These are phyloP conservation scores for Cenchrus americanus DNA, from an alignment of 176 grass and related monocot genomes.

Conservation along the genomic window DNA sequence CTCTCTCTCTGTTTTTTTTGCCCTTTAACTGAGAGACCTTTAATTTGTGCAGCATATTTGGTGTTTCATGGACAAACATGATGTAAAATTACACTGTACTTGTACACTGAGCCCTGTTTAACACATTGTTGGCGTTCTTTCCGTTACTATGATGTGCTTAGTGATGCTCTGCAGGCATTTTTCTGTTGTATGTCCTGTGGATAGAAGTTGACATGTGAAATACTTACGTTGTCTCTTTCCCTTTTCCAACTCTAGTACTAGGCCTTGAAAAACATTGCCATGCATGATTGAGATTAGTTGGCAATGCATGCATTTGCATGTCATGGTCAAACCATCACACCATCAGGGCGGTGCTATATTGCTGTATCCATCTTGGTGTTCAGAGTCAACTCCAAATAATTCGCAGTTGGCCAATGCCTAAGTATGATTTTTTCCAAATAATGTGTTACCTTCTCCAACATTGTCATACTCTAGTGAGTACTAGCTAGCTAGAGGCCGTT, in stretches of 20 bases:
- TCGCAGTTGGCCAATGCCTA: neutral
- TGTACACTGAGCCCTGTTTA: neutral
- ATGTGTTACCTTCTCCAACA: constrained; percentile 12
- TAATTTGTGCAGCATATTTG: too few relatives aligned
- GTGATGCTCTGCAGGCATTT: neutral
- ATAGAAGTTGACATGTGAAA: constrained; percentile 37
- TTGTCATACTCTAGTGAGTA: constrained; percentile 10
- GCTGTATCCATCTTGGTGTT: neutral
- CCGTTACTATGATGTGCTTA: neutral
- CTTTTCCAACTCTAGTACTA: constrained; percentile 6
- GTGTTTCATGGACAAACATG: too few relatives aligned
- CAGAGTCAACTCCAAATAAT: constrained; percentile 37
- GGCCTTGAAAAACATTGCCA: constrained; percentile 22
- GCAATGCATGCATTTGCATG: constrained; percentile 18
- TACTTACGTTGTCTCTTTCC: neutral
- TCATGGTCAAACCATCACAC: constrained; percentile 19
- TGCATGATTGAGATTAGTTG: constrained; percentile 38
- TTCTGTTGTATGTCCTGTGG: constrained; percentile 23
- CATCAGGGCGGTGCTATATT: constrained; percentile 10
- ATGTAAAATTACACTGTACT: neutral
- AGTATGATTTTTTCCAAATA: neutral
- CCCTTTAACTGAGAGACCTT: neutral
- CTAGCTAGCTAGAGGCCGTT: neutral
- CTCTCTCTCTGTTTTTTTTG: neutral
- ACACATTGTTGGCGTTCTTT: neutral